Base-by-base conservation (phyloP, 495 filamentous ascomycete genomes). In the Zalerion maritima region DNA sequence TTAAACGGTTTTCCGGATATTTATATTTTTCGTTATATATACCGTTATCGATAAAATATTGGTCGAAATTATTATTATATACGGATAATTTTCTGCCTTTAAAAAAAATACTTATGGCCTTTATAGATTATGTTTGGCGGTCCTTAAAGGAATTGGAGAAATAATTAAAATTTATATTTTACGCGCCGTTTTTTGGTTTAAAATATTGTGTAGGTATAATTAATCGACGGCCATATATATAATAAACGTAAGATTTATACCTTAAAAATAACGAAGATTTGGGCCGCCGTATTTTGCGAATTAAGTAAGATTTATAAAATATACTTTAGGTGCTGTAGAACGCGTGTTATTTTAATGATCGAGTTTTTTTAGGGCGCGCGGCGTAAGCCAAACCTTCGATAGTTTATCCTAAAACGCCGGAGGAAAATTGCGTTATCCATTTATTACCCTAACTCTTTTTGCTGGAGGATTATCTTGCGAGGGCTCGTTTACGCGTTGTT, bases 51-150 rank as follows among this genome's bases (percentile, higher is more conserved):
- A 43, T 43, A 6, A 62, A 33, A 31, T 46, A 32, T 24, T 52
- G 45, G 35, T 57, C 41, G 27, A 60, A 62, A 18, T 41, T 20
- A 4, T 9, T 0, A 24, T 48, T 34, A 22, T 60, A 58, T 11
- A 48, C 31, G 13, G 40, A 44, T 3, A 35, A 36, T 12, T 33
- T 37, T 19, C 11, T 34, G 5, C 29, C 40, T 13, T n/a, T n/a
- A n/a, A n/a, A n/a, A n/a, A n/a, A n/a, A n/a, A n/a, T n/a, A n/a
- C n/a, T n/a, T n/a, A n/a, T n/a, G n/a, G n/a, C n/a, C n/a, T n/a
- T n/a, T n/a, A n/a, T n/a, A n/a, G n/a, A n/a, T n/a, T n/a, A n/a
- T n/a, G n/a, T n/a, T n/a, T n/a, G n/a, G n/a, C n/a, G n/a, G n/a
- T n/a, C n/a, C n/a, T n/a, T n/a, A n/a, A n/a, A n/a, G n/a, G n/a